Conservation (phyloP, 2,329 filamentous ascomycete species). For the Albophoma yamanashiensis region DNA sequence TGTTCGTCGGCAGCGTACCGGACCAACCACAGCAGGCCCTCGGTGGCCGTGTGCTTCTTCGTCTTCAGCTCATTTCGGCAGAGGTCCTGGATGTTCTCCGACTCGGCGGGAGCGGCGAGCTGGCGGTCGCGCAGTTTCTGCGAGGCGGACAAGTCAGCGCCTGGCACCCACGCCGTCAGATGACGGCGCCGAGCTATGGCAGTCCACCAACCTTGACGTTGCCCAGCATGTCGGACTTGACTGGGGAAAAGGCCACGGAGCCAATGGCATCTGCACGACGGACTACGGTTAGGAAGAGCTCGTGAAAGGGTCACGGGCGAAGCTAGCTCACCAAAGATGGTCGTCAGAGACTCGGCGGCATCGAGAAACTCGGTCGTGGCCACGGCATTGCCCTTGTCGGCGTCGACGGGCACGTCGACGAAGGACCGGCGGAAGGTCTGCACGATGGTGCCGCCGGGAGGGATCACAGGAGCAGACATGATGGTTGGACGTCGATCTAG, state of each 20-base stretch:
- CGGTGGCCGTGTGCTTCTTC: slow-evolving; percentile 80
- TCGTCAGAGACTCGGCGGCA: slow-evolving; percentile 76
- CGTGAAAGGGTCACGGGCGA: no score
- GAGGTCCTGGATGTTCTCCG: slow-evolving; percentile 76
- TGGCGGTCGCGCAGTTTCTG: slow-evolving; percentile 87
- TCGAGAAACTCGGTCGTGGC: slow-evolving; percentile 82
- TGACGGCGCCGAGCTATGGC: not conserved
- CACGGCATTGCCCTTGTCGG: slow-evolving; percentile 65
- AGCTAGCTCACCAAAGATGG: slow-evolving; percentile 62
- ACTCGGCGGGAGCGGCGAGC: slow-evolving; percentile 65
- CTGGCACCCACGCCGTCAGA: not conserved
- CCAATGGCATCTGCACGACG: slow-evolving; percentile 44
- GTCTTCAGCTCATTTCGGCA: slow-evolving; percentile 78
- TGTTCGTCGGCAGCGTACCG: slow-evolving; percentile 44
- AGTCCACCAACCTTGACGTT: slow-evolving; percentile 67
- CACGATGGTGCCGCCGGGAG: slow-evolving; percentile 69
- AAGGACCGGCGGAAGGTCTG: slow-evolving; percentile 79
- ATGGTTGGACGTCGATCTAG: slow-evolving; percentile 10
- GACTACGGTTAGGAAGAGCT: not conserved
- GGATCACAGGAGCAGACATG: slow-evolving; percentile 44
- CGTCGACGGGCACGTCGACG: slow-evolving; percentile 66
- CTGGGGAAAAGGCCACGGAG: slow-evolving; percentile 70
- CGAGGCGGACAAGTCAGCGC: not conserved
- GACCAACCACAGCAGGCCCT: slow-evolving; percentile 83
- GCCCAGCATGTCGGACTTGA: slow-evolving; percentile 83